Base-by-base conservation (phyloP, 176 grass and related monocot species). In the Poa annua region DNA sequence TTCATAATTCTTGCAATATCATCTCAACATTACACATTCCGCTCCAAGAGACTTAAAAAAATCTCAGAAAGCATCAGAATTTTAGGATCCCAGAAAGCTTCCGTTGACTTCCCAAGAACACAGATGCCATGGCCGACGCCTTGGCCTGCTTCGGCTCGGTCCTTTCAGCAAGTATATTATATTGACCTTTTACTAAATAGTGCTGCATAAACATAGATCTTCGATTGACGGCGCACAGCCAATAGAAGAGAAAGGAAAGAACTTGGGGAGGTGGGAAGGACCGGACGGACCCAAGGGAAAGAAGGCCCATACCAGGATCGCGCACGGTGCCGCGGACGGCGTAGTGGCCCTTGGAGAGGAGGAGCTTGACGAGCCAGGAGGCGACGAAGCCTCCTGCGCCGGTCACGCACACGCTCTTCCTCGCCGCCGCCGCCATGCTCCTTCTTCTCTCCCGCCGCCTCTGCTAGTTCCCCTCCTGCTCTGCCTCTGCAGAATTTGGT, bases 341-440 rank as follows among this genome's bases (percentile, higher is more conserved):
- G 71, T 34, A 74, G 47, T 33, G 24, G 45, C 45, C 14, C 45
- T 52, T 52, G 47, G 71, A 52, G 71, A 74, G 71, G 71, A 74
- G 71, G 24, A 74, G 71, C 15, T 74, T 74, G 15, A 74, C 25
- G 8, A 74, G 71, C 45, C 71, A 74, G 0, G 71, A 74, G 45
- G 71, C 71, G 24, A 74, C 14, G 71, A 74, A 74, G 47, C 71
- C 71, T 10, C 71, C 71, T 6, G 71, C 71, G 71, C 71, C 71
- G 71, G 71, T 74, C 45, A 74, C 71, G 71, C 71, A 74, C 71
- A 74, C 71, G 15, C 15, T 74, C 71, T 2, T 74, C 47, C 0
- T 52, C 71, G 2, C 5, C 68, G 71, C 41, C 20, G 38, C 69
- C 22, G 22, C 44, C 71, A 74, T 74, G 41, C 39, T 48, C 68